phyloP scores from a whole-genome alignment of 495 filamentous ascomycete species.

The Rostrohypoxylon terebratum region DNA sequence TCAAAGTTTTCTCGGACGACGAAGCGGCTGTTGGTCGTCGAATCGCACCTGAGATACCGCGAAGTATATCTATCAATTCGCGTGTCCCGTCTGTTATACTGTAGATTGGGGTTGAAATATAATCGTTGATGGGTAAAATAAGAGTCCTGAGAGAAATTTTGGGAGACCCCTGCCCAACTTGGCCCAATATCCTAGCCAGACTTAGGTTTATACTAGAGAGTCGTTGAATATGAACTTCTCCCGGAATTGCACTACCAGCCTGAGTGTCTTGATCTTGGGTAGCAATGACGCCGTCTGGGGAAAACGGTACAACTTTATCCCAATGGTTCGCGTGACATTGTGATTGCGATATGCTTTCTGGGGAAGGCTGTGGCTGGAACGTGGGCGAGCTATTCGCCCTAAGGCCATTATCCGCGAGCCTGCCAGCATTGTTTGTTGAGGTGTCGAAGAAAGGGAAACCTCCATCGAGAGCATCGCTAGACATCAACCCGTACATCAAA shows the following conservation, averaged over 20 bases:
- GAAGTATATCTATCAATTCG: conserved; percentile 31
- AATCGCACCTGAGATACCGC: neutral
- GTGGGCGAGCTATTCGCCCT: neutral
- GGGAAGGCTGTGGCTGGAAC: neutral
- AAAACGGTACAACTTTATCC: neutral
- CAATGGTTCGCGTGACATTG: neutral
- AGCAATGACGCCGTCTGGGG: neutral
- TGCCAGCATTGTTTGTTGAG: neutral
- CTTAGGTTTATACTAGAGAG: conserved; percentile 37
- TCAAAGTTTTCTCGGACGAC: neutral
- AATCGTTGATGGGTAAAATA: conserved; percentile 14
- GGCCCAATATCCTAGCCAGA: conserved; percentile 22
- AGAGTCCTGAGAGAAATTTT: conserved; percentile 21
- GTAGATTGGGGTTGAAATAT: conserved; percentile 18
- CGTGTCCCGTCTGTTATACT: conserved; percentile 26
- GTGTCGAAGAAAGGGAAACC: conserved; percentile 9
- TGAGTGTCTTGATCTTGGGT: conserved; percentile 5
- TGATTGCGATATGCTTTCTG: neutral
- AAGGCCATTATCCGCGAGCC: neutral
- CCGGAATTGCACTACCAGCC: neutral
- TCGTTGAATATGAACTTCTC: conserved; percentile 21
- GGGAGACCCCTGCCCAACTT: conserved; percentile 18
- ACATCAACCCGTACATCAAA: conserved; percentile 14
- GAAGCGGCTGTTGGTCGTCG: neutral
- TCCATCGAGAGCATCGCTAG: conserved; percentile 17